Evolutionary conservation across 352 stramenopile genomes (phyloP).

Genomic region (Pythium phragmiticola): DNA sequence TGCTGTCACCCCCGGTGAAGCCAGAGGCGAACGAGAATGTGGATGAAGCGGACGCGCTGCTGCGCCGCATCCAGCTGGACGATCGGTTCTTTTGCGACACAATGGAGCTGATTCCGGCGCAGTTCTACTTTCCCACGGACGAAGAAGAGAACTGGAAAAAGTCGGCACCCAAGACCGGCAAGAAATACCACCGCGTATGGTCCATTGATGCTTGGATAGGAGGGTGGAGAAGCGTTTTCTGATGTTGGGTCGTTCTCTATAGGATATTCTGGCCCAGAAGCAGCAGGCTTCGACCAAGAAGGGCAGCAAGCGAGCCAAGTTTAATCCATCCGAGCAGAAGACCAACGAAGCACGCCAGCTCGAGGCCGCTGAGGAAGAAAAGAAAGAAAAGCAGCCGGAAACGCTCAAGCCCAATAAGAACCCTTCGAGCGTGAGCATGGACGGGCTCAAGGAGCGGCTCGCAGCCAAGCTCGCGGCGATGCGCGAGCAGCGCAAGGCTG

Average conservation of each 20-base stretch:
- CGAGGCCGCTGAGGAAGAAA: constrained; percentile 44
- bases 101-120: constrained; percentile 73
- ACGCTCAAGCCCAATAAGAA: constrained; percentile 41
- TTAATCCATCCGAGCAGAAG: constrained; percentile 57
- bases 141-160: constrained; percentile 75
- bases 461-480: constrained; percentile 69
- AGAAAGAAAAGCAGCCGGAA: constrained; percentile 44
- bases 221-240: neutral
- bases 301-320: constrained; percentile 69
- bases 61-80: constrained; percentile 35
- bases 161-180: constrained; percentile 47
- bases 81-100: constrained; percentile 74
- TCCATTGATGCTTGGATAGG: neutral
- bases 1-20: constrained; percentile 35
- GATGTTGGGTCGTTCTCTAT: constrained; percentile 5
- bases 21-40: neutral
- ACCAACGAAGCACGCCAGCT: constrained; percentile 63
- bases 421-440: constrained; percentile 42
- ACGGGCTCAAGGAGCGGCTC: constrained; percentile 66
- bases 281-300: constrained; percentile 61
- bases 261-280: constrained; percentile 58
- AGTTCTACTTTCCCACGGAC: constrained; percentile 80
- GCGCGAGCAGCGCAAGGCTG: constrained; percentile 69
- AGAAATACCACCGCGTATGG: constrained; percentile 77
- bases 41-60: constrained; percentile 17